Conservation (phyloP, 805 yeast species). For the Pichia gijzeniarum region DNA sequence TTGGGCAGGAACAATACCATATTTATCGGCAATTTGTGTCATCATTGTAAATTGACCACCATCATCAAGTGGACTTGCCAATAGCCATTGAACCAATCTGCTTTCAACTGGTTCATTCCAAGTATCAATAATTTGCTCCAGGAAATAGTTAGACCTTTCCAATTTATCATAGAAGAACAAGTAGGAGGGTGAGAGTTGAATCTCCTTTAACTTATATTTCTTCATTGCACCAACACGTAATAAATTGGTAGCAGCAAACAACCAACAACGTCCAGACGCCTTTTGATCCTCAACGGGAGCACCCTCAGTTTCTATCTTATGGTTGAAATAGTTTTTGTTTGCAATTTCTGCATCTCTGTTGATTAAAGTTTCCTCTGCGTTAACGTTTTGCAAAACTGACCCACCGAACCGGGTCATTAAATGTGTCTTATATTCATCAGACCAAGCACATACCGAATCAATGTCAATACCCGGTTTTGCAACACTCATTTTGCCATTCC, state of each 20-base stretch:
- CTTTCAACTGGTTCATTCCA: conserved; percentile 60
- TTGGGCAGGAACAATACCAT: conserved; percentile 73
- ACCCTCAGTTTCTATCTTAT: conserved; percentile 43
- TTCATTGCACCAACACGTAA: conserved; percentile 58
- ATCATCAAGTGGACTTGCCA: conserved; percentile 63
- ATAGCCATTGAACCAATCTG: conserved; percentile 59
- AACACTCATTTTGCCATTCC: too few species aligned
- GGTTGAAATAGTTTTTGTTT: conserved; percentile 35
- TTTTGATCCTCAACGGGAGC: conserved; percentile 69
- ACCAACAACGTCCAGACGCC: conserved; percentile 81
- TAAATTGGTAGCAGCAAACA: conserved; percentile 76
- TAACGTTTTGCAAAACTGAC: conserved; percentile 29
- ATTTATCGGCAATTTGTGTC: conserved; percentile 67
- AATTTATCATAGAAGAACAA: conserved; percentile 80
- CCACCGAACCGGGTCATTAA: conserved; percentile 28
- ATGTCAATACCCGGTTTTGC: background rate
- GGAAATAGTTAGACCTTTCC: conserved; percentile 75
- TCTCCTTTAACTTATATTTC: conserved; percentile 55
- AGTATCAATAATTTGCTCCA: conserved; percentile 71
- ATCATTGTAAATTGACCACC: conserved; percentile 91
- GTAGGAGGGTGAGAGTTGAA: conserved; percentile 74
- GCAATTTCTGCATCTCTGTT: conserved; percentile 29
- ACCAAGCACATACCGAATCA: conserved; percentile 23
- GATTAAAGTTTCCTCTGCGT: conserved; percentile 36
- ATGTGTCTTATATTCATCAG: conserved; percentile 23